Conservation (phyloP, 352 stramenopile species). For the Phytophthora tentaculata region DNA sequence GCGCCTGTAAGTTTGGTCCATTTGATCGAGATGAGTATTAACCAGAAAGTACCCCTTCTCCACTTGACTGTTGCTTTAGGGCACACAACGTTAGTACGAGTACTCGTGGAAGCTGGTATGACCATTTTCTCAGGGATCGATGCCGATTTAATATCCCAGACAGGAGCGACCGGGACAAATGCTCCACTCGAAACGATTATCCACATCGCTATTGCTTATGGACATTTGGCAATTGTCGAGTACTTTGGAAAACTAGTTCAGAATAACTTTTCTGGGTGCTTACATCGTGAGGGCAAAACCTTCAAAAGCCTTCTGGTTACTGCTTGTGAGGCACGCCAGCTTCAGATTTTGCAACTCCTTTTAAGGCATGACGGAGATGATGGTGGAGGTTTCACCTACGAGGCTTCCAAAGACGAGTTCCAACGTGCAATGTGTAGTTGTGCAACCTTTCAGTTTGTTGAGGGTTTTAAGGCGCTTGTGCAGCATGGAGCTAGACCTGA, state of each 20-base stretch:
- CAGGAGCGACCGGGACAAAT: conserved; percentile 9
- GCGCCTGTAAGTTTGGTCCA: conserved; percentile 34
- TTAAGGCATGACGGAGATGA: conserved; percentile 27
- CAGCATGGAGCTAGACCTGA: conserved; percentile 42
- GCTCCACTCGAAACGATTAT: conserved; percentile 46
- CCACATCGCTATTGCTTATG: conserved; percentile 55
- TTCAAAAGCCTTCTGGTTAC: conserved; percentile 52
- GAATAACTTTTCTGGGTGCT: conserved; percentile 52
- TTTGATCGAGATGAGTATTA: conserved; percentile 56
- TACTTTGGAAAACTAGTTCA: conserved; percentile 54
- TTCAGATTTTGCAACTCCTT: conserved; percentile 49
- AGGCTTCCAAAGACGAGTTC: conserved; percentile 47
- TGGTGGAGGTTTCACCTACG: conserved; percentile 50
- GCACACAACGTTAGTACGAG: conserved; percentile 37
- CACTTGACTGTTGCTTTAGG: conserved; percentile 49
- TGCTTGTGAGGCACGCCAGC: conserved; percentile 46
- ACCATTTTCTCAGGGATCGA: conserved; percentile 40
- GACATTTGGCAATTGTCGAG: conserved; percentile 49
- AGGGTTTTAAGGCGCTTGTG: conserved; percentile 50
- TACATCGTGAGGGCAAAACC: conserved; percentile 45
- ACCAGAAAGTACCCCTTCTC: conserved; percentile 44
- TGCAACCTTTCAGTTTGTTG: conserved; percentile 44
- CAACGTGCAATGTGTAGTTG: conserved; percentile 45
- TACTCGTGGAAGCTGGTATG: conserved; percentile 52
- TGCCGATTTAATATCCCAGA: background rate